Base-by-base conservation (phyloP, 352 stramenopile genomes). In the Pilasporangium apinafurcum region DNA sequence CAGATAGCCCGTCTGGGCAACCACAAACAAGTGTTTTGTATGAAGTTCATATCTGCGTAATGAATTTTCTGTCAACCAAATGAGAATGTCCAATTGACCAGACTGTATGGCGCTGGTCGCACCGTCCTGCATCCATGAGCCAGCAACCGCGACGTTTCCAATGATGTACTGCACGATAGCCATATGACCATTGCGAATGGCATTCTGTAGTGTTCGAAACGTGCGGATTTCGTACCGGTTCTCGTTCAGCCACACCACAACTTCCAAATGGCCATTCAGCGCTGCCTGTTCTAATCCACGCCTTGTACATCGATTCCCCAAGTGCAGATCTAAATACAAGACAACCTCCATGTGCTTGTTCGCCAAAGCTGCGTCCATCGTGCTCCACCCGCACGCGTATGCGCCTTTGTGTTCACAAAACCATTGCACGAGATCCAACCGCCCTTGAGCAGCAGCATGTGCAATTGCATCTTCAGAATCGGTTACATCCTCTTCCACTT, bases 261-360 rank as follows among this genome's bases (percentile, higher is more conserved):
- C 64, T 2, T 60, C 27, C 33, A 75, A 46, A 30, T 70, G 47
- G 30, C 63, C 63, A 37, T 70, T 54, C 1, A 37, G 24, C 13
- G 59, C 52, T 6, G 63, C 63, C 17, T 56, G 47, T 44, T 73
- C 62, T 2, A n/a, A n/a, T n/a, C n/a, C 62, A 20, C 62, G 51
- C 41, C 62, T 28, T 14, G 62, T 73, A 30, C 59, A 73, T n/a
- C 62, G 62, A 37, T 73, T 73, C 4, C 62, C 62, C 13, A 73
- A 0, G 6, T 55, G 41, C 36, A 14, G 36, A 37, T 60, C 47
- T 17, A 77, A 42, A 42, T 65, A 73, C 22, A 44, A 43, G 12
- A 73, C 65, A 20, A 77, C 40, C 14, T 59, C 28, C 56, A 77
- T 68, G 36, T 59, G 62, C 41, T 67, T 59, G 8, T 73, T 37